phyloP scores from a whole-genome alignment of 2,329 filamentous ascomycete species.

The Colletotrichum musae region DNA sequence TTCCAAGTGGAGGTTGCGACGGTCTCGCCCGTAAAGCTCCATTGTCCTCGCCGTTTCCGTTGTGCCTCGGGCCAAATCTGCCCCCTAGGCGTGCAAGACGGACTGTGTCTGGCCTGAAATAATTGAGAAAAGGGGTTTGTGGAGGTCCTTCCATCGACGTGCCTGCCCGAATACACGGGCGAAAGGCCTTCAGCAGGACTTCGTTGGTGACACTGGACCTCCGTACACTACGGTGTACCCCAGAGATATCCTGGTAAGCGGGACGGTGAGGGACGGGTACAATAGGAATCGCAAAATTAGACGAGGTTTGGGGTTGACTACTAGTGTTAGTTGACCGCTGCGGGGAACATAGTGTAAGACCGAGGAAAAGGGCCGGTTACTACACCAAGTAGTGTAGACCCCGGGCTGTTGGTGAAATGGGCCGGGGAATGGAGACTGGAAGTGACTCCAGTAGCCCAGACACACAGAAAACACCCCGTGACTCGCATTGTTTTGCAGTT shows the following conservation, averaged over 20 bases:
- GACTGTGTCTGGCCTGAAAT: too few species aligned
- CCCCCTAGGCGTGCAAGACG: not conserved
- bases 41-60: conserved; percentile 7
- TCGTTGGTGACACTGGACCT: conserved; percentile 9
- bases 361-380: conserved; percentile 11
- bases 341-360: conserved; percentile 19
- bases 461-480: not conserved
- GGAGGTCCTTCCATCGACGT: not conserved
- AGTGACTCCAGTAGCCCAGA: not conserved
- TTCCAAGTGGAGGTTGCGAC: conserved; percentile 23
- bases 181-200: conserved; percentile 1
- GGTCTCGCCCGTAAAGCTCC: conserved; percentile 29
- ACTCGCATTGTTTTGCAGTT: not conserved
- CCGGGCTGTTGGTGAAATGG: not conserved
- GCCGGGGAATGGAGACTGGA: not conserved
- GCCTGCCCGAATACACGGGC: not conserved
- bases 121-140: not conserved
- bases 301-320: conserved; percentile 30
- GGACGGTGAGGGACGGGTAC: conserved; percentile 11
- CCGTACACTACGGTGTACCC: not conserved
- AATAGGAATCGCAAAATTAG: conserved; percentile 30
- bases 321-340: conserved; percentile 10
- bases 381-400: not conserved
- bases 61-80: not conserved
- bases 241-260: conserved; percentile 23